phyloP scores from a whole-genome alignment of 768 basidiomycete genomes.

The Fomitopsis pulvina region DNA sequence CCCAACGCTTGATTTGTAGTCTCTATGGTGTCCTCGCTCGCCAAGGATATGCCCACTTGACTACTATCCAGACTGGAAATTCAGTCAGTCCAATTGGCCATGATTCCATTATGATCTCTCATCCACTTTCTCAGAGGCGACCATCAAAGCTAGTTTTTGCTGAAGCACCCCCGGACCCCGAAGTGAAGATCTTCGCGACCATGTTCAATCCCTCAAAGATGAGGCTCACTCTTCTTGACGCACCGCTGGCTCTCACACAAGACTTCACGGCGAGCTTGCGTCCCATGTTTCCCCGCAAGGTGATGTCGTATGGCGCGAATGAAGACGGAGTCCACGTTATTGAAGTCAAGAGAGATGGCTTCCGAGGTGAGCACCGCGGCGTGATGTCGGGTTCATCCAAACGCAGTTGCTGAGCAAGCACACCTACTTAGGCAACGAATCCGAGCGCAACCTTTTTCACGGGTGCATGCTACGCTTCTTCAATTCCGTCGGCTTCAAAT shows the following conservation, averaged over 20 bases:
- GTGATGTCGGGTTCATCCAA: too few species aligned
- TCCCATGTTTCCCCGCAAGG: conserved; percentile 33
- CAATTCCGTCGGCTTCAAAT: conserved; percentile 46
- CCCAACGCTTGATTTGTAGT: conserved; percentile 52
- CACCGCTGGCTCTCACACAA: conserved; percentile 31
- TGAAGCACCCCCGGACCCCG: conserved; percentile 38
- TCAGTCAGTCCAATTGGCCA: conserved; percentile 33
- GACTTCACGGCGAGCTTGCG: conserved; percentile 34
- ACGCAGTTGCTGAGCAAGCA: neutral
- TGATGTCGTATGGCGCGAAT: conserved; percentile 35
- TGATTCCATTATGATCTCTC: neutral
- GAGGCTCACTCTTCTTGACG: conserved; percentile 40
- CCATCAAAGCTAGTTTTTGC: conserved; percentile 66
- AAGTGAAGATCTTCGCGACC: conserved; percentile 57
- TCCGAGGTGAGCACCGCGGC: conserved; percentile 13
- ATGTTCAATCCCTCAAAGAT: conserved; percentile 57
- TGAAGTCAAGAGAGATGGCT: conserved; percentile 41
- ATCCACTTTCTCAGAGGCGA: conserved; percentile 24
- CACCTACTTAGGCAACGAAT: conserved; percentile 30
- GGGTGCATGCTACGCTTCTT: conserved; percentile 60
- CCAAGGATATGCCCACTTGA: conserved; percentile 67
- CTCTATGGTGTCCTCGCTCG: conserved; percentile 55
- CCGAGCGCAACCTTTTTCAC: conserved; percentile 49
- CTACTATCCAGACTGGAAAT: conserved; percentile 44
- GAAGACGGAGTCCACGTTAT: conserved; percentile 49